Conservation (phyloP, 164 flowering plant species). For the Vitis cinerea region DNA sequence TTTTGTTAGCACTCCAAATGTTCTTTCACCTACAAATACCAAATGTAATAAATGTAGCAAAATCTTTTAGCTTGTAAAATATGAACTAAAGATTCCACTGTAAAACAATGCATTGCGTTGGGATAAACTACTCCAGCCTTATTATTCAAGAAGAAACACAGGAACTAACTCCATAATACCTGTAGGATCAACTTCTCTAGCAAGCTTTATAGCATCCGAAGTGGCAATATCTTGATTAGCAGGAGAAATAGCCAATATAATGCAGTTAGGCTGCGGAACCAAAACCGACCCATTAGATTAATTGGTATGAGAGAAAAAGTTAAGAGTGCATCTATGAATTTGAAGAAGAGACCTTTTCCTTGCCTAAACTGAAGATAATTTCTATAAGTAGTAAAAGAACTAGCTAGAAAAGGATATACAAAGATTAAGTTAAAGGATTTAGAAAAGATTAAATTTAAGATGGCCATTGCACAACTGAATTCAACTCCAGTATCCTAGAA, state of each 20-base stretch:
- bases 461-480: too few species aligned
- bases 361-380: too few species aligned
- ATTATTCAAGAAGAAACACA: neutral
- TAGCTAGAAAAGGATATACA: too few species aligned
- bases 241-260: constrained; percentile 87
- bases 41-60: neutral
- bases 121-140: neutral
- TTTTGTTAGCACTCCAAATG: constrained; percentile 88
- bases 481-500: too few species aligned
- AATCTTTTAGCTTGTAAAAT: neutral
- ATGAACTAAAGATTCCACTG: constrained; percentile 1
- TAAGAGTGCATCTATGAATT: too few species aligned
- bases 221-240: constrained; percentile 97
- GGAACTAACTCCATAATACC: constrained; percentile 33
- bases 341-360: neutral
- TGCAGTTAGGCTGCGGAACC: constrained; percentile 70
- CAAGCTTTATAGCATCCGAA: constrained; percentile 89
- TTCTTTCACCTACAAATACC: constrained; percentile 61
- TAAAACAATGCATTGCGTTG: neutral
- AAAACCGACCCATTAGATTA: constrained; percentile 4
- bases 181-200: constrained; percentile 87
- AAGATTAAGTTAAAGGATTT: too few species aligned
- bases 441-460: too few species aligned
- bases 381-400: too few species aligned
- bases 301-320: neutral